Percentiles rank a stretch among this genome's conserved stretches.
Evolutionary conservation across 1,284 basidiomycete genomes (phyloP).

Genomic region (Microbotryum violaceum): DNA sequence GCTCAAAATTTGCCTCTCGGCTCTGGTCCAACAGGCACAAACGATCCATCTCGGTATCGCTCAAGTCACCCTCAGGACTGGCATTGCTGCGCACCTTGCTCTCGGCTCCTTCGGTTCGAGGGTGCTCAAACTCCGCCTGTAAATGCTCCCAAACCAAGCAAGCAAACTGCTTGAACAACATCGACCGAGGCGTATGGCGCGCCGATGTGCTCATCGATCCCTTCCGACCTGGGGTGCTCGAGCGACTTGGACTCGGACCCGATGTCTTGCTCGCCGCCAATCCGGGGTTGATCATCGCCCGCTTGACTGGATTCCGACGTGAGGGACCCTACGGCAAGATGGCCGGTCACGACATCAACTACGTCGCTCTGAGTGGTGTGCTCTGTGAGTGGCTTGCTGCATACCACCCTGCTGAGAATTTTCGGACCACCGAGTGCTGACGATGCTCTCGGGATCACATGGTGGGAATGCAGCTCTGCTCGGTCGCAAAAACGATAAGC

Average conservation of each 20-base stretch:
- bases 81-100: constrained; percentile 56
- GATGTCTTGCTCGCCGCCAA: constrained; percentile 52
- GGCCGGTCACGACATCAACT: constrained; percentile 68
- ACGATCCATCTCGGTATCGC: constrained; percentile 60
- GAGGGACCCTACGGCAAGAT: constrained; percentile 34
- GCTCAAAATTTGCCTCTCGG: background rate
- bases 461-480: constrained; percentile 27
- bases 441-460: background rate
- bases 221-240: constrained; percentile 73
- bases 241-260: constrained; percentile 66
- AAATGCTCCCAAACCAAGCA: background rate
- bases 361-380: constrained; percentile 70
- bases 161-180: background rate
- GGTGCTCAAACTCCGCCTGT: background rate
- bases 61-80: constrained; percentile 56
- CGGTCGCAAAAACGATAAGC: constrained; percentile 48
- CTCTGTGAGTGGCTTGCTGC: constrained; percentile 48
- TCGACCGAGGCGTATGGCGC: constrained; percentile 16
- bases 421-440: no score
- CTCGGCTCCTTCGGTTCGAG: constrained; percentile 25
- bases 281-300: constrained; percentile 37
- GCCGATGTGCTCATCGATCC: constrained; percentile 76
- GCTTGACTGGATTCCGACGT: constrained; percentile 41
- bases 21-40: constrained; percentile 57
- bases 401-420: background rate